Evolutionary conservation across 2,329 filamentous ascomycete species (phyloP).

Genomic region (Ophiostoma ips): DNA sequence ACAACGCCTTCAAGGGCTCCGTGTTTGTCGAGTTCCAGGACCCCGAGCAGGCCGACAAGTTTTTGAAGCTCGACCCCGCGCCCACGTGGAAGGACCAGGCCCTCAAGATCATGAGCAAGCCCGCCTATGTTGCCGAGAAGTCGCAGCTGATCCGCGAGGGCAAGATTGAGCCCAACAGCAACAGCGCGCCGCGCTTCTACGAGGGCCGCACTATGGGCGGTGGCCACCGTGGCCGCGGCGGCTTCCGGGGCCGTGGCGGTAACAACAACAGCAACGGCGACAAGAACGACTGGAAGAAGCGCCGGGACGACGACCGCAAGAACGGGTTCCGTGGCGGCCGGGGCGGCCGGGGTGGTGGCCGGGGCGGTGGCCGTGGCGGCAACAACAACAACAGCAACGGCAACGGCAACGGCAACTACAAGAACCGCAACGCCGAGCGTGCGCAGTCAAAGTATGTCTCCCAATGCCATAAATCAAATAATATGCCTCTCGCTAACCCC

Average conservation of each 20-base stretch:
- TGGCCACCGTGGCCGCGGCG: slow-evolving; percentile 19
- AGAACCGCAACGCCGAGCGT: slow-evolving; percentile 20
- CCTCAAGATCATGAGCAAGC: slow-evolving; percentile 75
- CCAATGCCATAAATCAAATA: slow-evolving; percentile 5
- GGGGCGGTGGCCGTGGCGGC: slow-evolving; percentile 22
- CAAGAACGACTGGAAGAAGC: slow-evolving; percentile 48
- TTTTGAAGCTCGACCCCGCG: slow-evolving; percentile 64
- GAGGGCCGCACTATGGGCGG: slow-evolving; percentile 30
- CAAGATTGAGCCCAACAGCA: slow-evolving; percentile 45
- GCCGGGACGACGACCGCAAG: slow-evolving; percentile 47
- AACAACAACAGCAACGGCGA: slow-evolving; percentile 23
- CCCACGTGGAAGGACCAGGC: slow-evolving; percentile 74
- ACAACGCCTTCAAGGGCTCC: slow-evolving; percentile 81
- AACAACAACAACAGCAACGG: slow-evolving; percentile 24
- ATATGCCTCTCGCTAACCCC: neutral
- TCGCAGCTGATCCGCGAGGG: slow-evolving; percentile 56
- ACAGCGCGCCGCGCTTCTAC: slow-evolving; percentile 30
- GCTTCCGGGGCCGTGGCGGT: slow-evolving; percentile 23
- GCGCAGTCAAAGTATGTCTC: neutral
- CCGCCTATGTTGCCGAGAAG: slow-evolving; percentile 72
- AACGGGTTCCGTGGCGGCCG: slow-evolving; percentile 38
- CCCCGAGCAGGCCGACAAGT: slow-evolving; percentile 65
- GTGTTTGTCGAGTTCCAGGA: slow-evolving; percentile 86
- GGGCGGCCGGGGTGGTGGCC: slow-evolving; percentile 25
- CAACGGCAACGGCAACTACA: slow-evolving; percentile 4